phyloP scores from a whole-genome alignment of 345 rosid species.

The Angophora floribunda region DNA sequence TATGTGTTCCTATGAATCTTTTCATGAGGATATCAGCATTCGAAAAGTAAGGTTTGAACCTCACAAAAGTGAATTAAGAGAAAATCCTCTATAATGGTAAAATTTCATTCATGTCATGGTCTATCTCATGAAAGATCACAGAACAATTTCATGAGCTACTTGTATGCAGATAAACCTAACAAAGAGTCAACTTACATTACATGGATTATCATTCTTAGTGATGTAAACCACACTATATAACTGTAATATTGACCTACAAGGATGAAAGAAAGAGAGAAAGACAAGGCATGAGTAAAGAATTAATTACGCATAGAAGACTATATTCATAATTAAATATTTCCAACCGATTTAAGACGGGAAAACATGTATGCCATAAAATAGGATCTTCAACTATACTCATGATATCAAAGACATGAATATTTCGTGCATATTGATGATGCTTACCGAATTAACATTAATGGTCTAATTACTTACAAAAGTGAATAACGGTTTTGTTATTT shows the following conservation, averaged over 20 bases:
- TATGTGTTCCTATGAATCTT: too few relatives aligned
- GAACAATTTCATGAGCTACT: not conserved
- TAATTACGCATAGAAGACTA: not conserved
- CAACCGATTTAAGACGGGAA: not conserved
- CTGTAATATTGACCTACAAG: not conserved
- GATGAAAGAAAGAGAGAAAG: too few relatives aligned
- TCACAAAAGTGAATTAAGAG: not conserved
- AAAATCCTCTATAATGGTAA: not conserved
- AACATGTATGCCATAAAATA: not conserved
- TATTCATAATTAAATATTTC: not conserved
- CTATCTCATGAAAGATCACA: too few relatives aligned
- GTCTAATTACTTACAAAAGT: not conserved
- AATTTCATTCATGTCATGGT: not conserved
- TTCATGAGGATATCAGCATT: fast-evolving
- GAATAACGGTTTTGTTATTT: not conserved
- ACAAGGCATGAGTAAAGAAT: not conserved
- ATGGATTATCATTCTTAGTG: too few relatives aligned
- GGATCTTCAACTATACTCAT: not conserved
- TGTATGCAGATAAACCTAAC: not conserved
- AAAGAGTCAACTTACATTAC: not conserved
- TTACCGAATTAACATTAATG: not conserved
- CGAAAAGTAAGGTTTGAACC: not conserved
- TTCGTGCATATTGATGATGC: not conserved
- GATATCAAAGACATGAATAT: not conserved
- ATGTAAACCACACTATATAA: not conserved